Evolutionary conservation across 2,329 filamentous ascomycete species (phyloP).

Genomic region (Cladosporium sp.): DNA sequence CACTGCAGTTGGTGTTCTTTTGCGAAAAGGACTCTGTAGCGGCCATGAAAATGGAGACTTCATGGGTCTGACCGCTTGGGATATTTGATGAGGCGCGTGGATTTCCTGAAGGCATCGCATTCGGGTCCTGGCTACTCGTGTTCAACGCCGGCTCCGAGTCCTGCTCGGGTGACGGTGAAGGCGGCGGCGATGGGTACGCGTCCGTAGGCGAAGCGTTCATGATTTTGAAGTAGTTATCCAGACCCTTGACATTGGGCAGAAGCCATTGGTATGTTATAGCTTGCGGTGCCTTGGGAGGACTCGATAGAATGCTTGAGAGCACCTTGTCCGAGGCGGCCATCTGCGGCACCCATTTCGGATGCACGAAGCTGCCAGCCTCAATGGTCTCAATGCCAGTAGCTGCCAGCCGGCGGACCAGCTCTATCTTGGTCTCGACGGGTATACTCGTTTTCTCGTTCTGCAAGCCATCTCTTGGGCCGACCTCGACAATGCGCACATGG

Average conservation of each 20-base stretch:
- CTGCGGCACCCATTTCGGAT: conserved; percentile 84
- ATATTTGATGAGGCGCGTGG: conserved; percentile 15
- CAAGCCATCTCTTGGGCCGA: conserved; percentile 81
- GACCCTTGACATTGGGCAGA: conserved; percentile 73
- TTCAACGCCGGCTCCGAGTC: conserved; percentile 55
- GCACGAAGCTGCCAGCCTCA: conserved; percentile 80
- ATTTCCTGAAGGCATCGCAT: no score
- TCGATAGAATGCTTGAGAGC: conserved; percentile 66
- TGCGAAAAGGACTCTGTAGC: conserved; percentile 79
- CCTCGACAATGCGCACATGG: conserved; percentile 70
- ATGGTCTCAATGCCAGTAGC: conserved; percentile 71
- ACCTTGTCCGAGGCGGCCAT: conserved; percentile 80
- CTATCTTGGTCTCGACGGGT: conserved; percentile 71
- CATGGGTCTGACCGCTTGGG: conserved; percentile 48
- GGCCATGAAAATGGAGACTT: conserved; percentile 78
- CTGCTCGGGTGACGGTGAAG: conserved; percentile 35
- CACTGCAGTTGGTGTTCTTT: conserved; percentile 80
- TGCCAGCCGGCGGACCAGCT: conserved; percentile 70
- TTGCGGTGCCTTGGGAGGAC: conserved; percentile 55
- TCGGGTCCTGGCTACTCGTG: background rate
- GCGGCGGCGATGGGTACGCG: conserved; percentile 49
- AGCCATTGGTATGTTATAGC: conserved; percentile 77
- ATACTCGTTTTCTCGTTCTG: conserved; percentile 80
- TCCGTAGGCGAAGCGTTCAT: conserved; percentile 48
- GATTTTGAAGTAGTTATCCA: conserved; percentile 61